Base-by-base conservation (phyloP, 306 rosid species). In the Acacia confusa region DNA sequence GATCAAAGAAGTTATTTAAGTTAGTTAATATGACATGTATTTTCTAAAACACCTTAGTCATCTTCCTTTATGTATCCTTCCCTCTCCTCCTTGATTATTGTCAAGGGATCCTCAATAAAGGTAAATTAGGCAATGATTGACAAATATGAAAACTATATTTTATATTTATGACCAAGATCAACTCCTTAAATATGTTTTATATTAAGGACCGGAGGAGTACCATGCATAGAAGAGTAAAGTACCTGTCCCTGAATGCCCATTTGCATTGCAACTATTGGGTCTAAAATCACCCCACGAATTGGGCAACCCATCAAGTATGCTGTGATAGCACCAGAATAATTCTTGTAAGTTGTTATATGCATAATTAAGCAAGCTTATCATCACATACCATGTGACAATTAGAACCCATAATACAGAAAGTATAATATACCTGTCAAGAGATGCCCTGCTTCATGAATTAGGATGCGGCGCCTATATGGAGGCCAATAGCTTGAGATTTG, bases 201-300 rank as follows among this genome's bases (percentile, higher is more conserved):
- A 34, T 34, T 36, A 36, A 36, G 7, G 7, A 36, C 6, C 0
- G 8, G 8, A 36, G 40, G 40, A 6, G 40, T 36, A 77, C n/a
- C 28, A 74, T 74, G 72, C 68, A 86, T 6, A 82, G 58, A 75
- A 75, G 70, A 77, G 15, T 61, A 44, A 60, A 34, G 72, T 90
- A 95, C 98, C 98, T 95, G 98, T 61, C 98, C 99, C 86, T 93
- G 99, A 83, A 95, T 90, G 64, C 99, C 99, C 97, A 90, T 90
- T 88, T 95, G 98, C 92, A 95, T 81, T 22, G 99, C 99, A 85
- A 93, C 91, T 73, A 95, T 92, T 53, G 99, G 98, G 74, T 95
- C 97, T 84, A 93, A 79, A 87, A 95, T 89, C 82, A 95, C 98
- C 80, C 99, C 99, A 25, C 98, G 94, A 73, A 95, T 89, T 53